These are phyloP conservation scores for Colletotrichum australisinense DNA, from an alignment of 2,329 filamentous ascomycete species.

Conservation along the genomic window DNA sequence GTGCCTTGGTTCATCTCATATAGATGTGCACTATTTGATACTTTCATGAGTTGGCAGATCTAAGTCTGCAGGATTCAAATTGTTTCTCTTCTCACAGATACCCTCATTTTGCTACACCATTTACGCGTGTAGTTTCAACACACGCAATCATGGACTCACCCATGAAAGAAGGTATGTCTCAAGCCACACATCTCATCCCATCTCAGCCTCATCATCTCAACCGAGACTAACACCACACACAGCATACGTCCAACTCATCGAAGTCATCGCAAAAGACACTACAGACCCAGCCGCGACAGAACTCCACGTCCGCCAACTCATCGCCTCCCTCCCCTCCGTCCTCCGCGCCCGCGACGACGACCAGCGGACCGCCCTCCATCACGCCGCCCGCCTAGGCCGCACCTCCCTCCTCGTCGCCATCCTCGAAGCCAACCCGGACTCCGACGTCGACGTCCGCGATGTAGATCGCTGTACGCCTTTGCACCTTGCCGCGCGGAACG, in stretches of 20 bases:
- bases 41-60: not conserved
- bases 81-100: not conserved
- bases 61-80: not conserved
- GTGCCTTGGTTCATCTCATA: not conserved
- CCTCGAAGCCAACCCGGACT: constrained; percentile 11
- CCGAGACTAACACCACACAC: not conserved
- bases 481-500: constrained; percentile 32
- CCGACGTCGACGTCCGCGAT: constrained; percentile 33
- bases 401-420: constrained; percentile 26
- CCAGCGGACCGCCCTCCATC: constrained; percentile 32
- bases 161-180: constrained; percentile 33
- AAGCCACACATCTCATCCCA: not conserved
- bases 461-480: constrained; percentile 35
- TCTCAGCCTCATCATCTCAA: not conserved
- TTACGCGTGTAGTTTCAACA: not conserved
- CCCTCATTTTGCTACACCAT: no score
- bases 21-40: not conserved
- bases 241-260: constrained; percentile 35
- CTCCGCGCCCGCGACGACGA: constrained; percentile 32
- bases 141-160: constrained; percentile 30
- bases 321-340: constrained; percentile 35
- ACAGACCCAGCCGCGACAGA: constrained; percentile 19
- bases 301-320: constrained; percentile 30
- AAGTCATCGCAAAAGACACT: constrained; percentile 26
- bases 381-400: constrained; percentile 33